A percentile compares a stretch with the other conserved stretches of the same genome.
Evolutionary conservation across 73 alveolate genomes (phyloP).

Genomic region (Tetrahymena elliotti): DNA sequence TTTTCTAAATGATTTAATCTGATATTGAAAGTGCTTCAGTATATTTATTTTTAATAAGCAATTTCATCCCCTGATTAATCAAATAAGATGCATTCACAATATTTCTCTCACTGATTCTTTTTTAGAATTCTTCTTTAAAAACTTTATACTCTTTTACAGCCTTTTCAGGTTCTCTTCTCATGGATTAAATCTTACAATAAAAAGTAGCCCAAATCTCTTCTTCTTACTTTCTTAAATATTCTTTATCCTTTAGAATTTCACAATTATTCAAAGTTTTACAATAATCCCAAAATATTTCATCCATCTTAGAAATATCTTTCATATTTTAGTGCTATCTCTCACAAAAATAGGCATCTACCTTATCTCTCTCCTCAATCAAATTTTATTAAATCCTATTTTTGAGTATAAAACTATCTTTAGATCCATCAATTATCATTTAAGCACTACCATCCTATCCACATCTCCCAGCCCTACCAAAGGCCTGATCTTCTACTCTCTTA

Average conservation of each 20-base stretch:
- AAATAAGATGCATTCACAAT: neutral
- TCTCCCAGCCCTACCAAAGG: slow-evolving; percentile 21
- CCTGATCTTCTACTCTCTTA: neutral
- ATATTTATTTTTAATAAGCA: neutral
- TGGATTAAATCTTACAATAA: neutral
- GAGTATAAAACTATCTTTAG: neutral
- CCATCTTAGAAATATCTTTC: neutral
- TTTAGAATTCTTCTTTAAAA: neutral
- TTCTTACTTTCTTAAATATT: neutral
- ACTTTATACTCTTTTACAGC: neutral
- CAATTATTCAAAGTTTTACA: neutral
- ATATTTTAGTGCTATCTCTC: neutral
- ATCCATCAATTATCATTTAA: neutral
- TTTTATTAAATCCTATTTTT: neutral
- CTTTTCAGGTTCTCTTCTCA: neutral
- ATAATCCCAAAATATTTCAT: neutral
- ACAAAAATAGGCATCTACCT: neutral
- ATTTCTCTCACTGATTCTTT: neutral
- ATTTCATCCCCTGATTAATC: neutral
- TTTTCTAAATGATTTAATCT: neutral
- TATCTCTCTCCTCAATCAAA: neutral
- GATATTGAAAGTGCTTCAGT: neutral
- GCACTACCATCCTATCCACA: slow-evolving; percentile 5
- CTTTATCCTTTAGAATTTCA: neutral
- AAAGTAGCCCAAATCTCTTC: neutral